phyloP scores from a whole-genome alignment of 352 stramenopile species.

The Poterioochromonas sp. region DNA sequence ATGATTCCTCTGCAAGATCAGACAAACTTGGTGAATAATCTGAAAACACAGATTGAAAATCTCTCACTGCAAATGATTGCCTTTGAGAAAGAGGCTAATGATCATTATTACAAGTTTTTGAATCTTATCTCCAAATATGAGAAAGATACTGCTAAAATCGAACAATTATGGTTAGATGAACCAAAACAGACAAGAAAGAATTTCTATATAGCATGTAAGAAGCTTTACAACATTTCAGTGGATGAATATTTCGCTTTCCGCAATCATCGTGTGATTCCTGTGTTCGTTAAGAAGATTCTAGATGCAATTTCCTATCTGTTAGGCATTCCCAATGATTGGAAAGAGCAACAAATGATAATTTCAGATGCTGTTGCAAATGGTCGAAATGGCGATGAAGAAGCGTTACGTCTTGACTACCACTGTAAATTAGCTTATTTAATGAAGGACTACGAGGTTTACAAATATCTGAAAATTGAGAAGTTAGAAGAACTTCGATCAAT shows the following conservation, averaged over 20 bases:
- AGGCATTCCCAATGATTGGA: constrained; percentile 19
- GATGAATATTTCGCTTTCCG: constrained; percentile 30
- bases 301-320: constrained; percentile 23
- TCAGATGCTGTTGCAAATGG: not conserved
- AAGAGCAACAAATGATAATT: constrained; percentile 27
- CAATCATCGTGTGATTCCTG: constrained; percentile 17
- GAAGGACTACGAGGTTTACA: not conserved
- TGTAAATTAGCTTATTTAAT: constrained; percentile 34
- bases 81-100: not conserved
- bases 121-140: constrained; percentile 10
- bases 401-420: constrained; percentile 8
- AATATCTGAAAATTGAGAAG: not conserved
- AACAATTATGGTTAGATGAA: constrained; percentile 34
- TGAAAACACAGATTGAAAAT: constrained; percentile 27
- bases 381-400: constrained; percentile 32
- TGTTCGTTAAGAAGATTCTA: constrained; percentile 30
- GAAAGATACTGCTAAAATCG: constrained; percentile 24
- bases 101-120: constrained; percentile 21
- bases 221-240: not conserved
- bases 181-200: not conserved
- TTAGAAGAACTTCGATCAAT: not conserved
- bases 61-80: not conserved
- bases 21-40: not conserved
- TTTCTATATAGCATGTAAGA: constrained; percentile 21
- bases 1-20: not conserved